Evolutionary conservation across 2,329 filamentous ascomycete genomes (phyloP).

Genomic region (Coccinonectria pachysandricola): DNA sequence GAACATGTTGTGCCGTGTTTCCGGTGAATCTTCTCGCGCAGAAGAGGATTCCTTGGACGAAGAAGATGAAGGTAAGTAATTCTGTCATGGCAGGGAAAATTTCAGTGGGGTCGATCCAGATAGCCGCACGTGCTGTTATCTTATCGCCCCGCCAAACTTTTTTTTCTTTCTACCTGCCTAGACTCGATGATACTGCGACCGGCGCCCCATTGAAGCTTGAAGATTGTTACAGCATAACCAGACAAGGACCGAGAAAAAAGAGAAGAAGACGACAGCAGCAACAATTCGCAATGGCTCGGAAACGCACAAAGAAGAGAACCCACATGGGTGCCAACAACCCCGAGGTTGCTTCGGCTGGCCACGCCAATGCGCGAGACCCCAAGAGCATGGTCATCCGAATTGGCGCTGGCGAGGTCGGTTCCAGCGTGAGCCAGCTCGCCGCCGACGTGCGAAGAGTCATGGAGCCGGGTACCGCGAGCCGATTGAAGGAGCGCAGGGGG

Average conservation of each 20-base stretch:
- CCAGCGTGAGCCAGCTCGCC: slow-evolving; percentile 83
- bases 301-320: slow-evolving; percentile 79
- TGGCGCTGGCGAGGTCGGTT: slow-evolving; percentile 84
- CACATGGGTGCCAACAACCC: slow-evolving; percentile 60
- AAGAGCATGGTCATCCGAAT: slow-evolving; percentile 99
- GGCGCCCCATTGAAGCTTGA: slow-evolving; percentile 3
- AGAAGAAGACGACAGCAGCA: slow-evolving; percentile 7
- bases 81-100: slow-evolving; percentile 13
- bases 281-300: slow-evolving; percentile 57
- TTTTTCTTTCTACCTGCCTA: slow-evolving; percentile 24
- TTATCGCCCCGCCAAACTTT: slow-evolving; percentile 28
- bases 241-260: slow-evolving; percentile 1
- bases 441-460: slow-evolving; percentile 87
- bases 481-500: slow-evolving; percentile 78
- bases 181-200: slow-evolving; percentile 17
- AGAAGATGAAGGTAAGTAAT: no score
- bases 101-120: slow-evolving; percentile 23
- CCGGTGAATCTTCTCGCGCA: no score
- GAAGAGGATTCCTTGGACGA: no score
- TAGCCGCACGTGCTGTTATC: slow-evolving; percentile 23
- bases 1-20: slow-evolving; percentile 25
- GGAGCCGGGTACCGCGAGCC: slow-evolving; percentile 86
- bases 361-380: slow-evolving; percentile 58
- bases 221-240: slow-evolving; percentile 7
- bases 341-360: slow-evolving; percentile 44